Conservation (phyloP, 108 stramenopile genomes). For the Nitzschia inconspicua region DNA sequence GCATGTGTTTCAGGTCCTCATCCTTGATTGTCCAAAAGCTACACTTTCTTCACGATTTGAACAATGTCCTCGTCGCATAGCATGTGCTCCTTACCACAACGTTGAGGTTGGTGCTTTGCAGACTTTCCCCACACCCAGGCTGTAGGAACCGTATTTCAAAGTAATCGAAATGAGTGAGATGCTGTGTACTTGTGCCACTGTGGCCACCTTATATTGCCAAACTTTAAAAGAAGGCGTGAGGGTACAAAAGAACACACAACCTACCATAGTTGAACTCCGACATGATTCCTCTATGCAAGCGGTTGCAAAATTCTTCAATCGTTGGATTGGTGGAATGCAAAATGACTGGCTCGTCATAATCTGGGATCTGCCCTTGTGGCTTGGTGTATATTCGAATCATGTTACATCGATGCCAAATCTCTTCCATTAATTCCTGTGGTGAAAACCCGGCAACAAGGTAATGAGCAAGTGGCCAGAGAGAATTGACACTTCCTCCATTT, state of each 20-base stretch:
- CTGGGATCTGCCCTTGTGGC: slow-evolving; percentile 97
- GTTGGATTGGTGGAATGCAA: slow-evolving; percentile 93
- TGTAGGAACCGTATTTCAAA: too few relatives aligned
- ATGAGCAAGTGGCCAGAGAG: not conserved
- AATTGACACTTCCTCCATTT: not conserved
- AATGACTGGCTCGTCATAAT: slow-evolving; percentile 97
- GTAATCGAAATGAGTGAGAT: too few relatives aligned
- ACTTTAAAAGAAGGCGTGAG: too few relatives aligned
- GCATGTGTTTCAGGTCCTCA: too few relatives aligned
- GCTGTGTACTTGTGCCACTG: too few relatives aligned
- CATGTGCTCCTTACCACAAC: slow-evolving; percentile 94
- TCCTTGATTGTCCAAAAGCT: not conserved
- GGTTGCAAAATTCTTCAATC: slow-evolving; percentile 96
- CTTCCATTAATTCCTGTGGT: slow-evolving; percentile 65
- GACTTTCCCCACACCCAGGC: slow-evolving; percentile 88
- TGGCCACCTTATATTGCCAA: too few relatives aligned
- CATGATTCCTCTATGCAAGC: slow-evolving; percentile 84
- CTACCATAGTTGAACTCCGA: slow-evolving; percentile 83
- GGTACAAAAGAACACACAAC: too few relatives aligned
- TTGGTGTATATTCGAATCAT: slow-evolving; percentile 97
- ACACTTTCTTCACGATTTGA: slow-evolving; percentile 49
- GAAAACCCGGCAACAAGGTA: not conserved
- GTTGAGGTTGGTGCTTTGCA: slow-evolving; percentile 98
- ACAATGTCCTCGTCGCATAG: slow-evolving; percentile 95
- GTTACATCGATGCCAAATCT: slow-evolving; percentile 81